Evolutionary conservation across 768 basidiomycete species (phyloP).

Genomic region (Leccinum pellstonianum): DNA sequence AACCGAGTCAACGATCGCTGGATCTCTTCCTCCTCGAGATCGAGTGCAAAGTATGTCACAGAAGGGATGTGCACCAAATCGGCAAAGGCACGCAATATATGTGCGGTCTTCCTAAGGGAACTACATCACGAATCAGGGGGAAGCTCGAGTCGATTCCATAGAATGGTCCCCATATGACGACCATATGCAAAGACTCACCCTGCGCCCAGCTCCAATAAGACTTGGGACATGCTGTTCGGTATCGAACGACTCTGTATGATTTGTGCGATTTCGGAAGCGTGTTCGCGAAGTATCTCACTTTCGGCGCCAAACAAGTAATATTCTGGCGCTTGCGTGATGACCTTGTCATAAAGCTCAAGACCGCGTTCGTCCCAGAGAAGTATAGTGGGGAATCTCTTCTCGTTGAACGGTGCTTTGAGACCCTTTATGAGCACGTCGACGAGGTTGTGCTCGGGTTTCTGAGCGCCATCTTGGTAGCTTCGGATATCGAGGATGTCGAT

Average conservation of each 20-base stretch:
- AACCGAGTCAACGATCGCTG: constrained; percentile 75
- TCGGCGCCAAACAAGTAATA: constrained; percentile 93
- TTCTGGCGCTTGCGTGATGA: constrained; percentile 72
- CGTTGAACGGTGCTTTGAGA: constrained; percentile 50
- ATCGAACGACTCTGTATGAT: constrained; percentile 53
- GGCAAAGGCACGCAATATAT: constrained; percentile 73
- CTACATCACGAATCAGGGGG: constrained; percentile 39
- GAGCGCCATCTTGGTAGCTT: constrained; percentile 6
- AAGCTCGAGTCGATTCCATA: not conserved
- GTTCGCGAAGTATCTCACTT: constrained; percentile 73
- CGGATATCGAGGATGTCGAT: constrained; percentile 26
- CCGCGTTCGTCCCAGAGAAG: constrained; percentile 89
- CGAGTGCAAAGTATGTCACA: constrained; percentile 88
- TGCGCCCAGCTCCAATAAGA: constrained; percentile 89
- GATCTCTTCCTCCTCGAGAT: constrained; percentile 86
- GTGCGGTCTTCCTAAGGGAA: constrained; percentile 85
- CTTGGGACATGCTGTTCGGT: constrained; percentile 36
- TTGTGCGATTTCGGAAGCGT: constrained; percentile 72
- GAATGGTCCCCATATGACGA: not conserved
- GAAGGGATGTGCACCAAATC: constrained; percentile 49
- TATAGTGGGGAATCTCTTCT: constrained; percentile 75
- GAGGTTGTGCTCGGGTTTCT: constrained; percentile 33
- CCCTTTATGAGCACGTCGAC: constrained; percentile 52
- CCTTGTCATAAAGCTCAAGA: constrained; percentile 79
- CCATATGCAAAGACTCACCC: constrained; percentile 55